Conservation (phyloP, 352 stramenopile species). For the Thraustotheca clavata region DNA sequence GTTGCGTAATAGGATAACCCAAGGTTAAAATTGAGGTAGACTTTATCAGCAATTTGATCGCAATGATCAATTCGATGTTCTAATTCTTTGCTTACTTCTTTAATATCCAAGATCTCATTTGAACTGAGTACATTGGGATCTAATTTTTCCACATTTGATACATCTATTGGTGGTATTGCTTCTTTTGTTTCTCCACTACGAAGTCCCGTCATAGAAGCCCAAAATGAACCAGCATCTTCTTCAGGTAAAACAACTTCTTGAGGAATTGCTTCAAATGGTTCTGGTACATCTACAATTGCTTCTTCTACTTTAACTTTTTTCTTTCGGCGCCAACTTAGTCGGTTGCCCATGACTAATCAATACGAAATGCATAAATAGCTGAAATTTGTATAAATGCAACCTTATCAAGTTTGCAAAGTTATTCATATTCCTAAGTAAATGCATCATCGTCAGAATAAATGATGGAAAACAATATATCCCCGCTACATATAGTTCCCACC, state of each 20-base stretch:
- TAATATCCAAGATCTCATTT: neutral
- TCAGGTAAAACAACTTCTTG: conserved; percentile 1
- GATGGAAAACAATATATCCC: too few relatives aligned
- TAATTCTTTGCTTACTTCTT: neutral
- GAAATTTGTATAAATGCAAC: too few relatives aligned
- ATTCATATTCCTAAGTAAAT: too few relatives aligned
- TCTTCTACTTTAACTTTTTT: neutral
- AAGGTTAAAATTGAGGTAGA: neutral
- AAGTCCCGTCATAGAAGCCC: neutral
- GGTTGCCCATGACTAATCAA: conserved; percentile 19
- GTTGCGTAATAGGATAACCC: neutral
- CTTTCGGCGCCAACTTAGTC: conserved; percentile 10
- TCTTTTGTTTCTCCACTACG: neutral
- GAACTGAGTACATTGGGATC: neutral
- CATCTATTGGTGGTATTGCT: neutral
- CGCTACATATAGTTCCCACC: too few relatives aligned
- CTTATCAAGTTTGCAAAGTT: too few relatives aligned
- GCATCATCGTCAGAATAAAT: too few relatives aligned
- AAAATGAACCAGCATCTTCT: conserved; percentile 11
- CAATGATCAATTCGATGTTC: neutral
- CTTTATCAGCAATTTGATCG: neutral
- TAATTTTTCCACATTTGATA: neutral
- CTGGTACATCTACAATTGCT: neutral
- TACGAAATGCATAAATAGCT: too few relatives aligned
- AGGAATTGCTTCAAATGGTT: neutral